These are phyloP conservation scores for Alternaria burnsii DNA, from an alignment of 2,329 filamentous ascomycete genomes.

Conservation along the genomic window DNA sequence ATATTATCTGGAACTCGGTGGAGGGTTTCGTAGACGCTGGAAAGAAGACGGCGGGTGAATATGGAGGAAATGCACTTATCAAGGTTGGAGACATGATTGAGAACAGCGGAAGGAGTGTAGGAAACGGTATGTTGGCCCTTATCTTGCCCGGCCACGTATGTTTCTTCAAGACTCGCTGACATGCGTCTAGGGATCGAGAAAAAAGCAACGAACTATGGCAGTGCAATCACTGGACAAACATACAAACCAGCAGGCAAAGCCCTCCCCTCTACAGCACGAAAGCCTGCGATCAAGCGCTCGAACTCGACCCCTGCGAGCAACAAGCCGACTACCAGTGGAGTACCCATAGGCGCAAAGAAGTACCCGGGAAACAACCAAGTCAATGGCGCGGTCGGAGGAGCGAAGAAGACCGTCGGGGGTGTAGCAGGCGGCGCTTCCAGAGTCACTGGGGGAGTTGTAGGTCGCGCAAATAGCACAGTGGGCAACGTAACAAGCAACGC, in stretches of 20 bases:
- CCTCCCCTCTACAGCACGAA: constrained; percentile 41
- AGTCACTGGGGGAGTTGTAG: constrained; percentile 14
- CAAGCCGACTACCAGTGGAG: constrained; percentile 25
- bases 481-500: constrained; percentile 14
- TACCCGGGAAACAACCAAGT: constrained; percentile 32
- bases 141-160: neutral
- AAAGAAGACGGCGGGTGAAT: constrained; percentile 48
- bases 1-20: constrained; percentile 51
- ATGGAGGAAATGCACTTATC: constrained; percentile 49
- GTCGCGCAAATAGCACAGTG: constrained; percentile 23
- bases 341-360: constrained; percentile 43
- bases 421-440: constrained; percentile 17
- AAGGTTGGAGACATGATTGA: constrained; percentile 51
- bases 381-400: constrained; percentile 16
- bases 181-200: constrained; percentile 39
- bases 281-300: constrained; percentile 43
- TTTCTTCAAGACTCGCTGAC: neutral
- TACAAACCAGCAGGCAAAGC: constrained; percentile 40
- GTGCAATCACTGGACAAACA: constrained; percentile 40
- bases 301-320: constrained; percentile 43
- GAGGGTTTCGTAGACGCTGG: constrained; percentile 50
- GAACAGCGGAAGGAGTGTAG: constrained; percentile 41
- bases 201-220: constrained; percentile 41
- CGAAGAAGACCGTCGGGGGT: constrained; percentile 34
- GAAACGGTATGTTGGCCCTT: constrained; percentile 35